phyloP scores from a whole-genome alignment of 1,284 basidiomycete species.

The Trichosporon ovoides region DNA sequence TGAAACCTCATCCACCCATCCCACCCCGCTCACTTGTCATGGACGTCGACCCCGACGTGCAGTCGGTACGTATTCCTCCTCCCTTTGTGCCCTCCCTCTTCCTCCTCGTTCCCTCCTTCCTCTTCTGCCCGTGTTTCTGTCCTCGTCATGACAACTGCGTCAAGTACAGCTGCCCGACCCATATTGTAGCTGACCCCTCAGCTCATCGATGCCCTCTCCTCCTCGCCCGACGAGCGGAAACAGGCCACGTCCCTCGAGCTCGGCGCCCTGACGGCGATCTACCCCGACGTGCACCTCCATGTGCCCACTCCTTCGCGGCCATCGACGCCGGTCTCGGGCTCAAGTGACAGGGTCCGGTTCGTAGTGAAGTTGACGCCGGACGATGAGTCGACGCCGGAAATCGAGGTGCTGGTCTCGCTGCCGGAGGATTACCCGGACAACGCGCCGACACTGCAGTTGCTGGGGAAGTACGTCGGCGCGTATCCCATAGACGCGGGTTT shows the following conservation, averaged over 20 bases:
- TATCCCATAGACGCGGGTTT: conserved; percentile 49
- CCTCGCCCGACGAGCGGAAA: conserved; percentile 29
- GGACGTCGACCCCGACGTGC: conserved; percentile 7
- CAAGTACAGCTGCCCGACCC: too few species aligned
- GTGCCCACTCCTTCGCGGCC: conserved; percentile 3
- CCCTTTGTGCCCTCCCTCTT: background rate
- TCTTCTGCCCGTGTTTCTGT: too few species aligned
- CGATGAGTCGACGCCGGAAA: conserved; percentile 29
- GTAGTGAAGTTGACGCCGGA: conserved; percentile 54
- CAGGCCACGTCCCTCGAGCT: conserved; percentile 43
- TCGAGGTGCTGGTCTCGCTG: conserved; percentile 68
- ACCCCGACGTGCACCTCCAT: conserved; percentile 54
- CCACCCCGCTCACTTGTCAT: too few species aligned
- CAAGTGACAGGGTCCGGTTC: conserved; percentile 57
- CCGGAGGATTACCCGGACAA: conserved; percentile 65
- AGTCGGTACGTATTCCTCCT: conserved; percentile 2
- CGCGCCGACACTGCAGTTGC: conserved; percentile 74
- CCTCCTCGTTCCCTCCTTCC: background rate
- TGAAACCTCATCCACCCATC: too few species aligned
- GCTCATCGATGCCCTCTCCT: conserved; percentile 39
- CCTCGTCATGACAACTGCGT: too few species aligned
- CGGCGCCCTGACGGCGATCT: conserved; percentile 75
- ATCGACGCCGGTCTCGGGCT: background rate
- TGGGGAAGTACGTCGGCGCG: conserved; percentile 77
- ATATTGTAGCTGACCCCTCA: too few species aligned